Base-by-base conservation (phyloP, 306 rosid genomes). In the Malus orientalis region DNA sequence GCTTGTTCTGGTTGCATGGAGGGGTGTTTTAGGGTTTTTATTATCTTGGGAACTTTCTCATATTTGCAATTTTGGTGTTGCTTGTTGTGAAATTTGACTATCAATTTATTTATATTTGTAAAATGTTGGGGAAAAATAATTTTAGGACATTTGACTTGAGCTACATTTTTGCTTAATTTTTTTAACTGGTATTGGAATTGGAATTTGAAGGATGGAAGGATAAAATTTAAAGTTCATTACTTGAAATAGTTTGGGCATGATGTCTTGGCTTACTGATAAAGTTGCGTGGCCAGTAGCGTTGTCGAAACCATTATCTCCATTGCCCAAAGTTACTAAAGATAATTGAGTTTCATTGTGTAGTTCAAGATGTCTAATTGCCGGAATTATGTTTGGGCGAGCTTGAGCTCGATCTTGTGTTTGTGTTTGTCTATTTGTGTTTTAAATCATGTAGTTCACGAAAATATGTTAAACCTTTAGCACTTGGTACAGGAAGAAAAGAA, bases 401-500 rank as follows among this genome's bases (percentile, higher is more conserved):
- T 4, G 47, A 54, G 80, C 57, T 14, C 18, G 59, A 19, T 4
- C 29, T 61, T 23, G 65, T 23, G 27, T 25, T 3, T 61, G 53
- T 20, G 20, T 33, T 32, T 12, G 13, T 14, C 25, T 6, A 2
- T 20, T 40, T 51, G 45, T 19, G 18, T 51, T 66, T 55, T 15
- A 44, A 16, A 57, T 58, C 30, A 42, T 18, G 57, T 10, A 71
- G 51, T 70, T 22, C 53, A 40, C 14, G 9, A 58, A 33, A 73
- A 18, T 53, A 6, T 54, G 8, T 13, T 54, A 63, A 63, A 55
- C 32, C 22, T 73, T 38, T 29, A 36, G 75, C 6, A 14, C 62
- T 67, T 66, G 54, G 36, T 70, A 71, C 87, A 94, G 97, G 77
- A 95, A 84, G 89, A 95, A 89, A 86, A 89, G 98, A 76, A 95